Evolutionary conservation across 768 basidiomycete genomes (phyloP).

Genomic region (Boletus sensibilis): DNA sequence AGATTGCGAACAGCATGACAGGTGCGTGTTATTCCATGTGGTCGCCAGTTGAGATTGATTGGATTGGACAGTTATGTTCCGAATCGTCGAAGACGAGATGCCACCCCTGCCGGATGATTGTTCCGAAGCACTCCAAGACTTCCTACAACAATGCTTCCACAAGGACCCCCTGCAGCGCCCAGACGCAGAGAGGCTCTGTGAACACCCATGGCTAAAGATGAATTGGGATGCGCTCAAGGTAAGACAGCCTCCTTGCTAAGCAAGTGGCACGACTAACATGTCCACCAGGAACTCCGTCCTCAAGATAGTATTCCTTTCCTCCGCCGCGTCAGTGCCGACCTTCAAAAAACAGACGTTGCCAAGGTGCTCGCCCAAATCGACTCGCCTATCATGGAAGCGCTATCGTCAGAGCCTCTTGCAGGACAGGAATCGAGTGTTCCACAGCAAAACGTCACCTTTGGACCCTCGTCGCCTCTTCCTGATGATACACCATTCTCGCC

Average conservation of each 20-base stretch:
- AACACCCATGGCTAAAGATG: conserved; percentile 87
- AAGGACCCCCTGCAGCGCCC: conserved; percentile 87
- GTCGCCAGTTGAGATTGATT: not conserved
- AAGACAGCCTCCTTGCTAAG: conserved; percentile 13
- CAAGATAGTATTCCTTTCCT: conserved; percentile 96
- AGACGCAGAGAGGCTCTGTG: conserved; percentile 78
- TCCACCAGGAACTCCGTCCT: conserved; percentile 68
- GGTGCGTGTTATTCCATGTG: conserved; percentile 46
- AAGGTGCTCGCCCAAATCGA: conserved; percentile 50
- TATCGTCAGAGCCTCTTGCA: conserved; percentile 46
- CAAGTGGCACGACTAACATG: not conserved
- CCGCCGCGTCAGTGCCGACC: conserved; percentile 83
- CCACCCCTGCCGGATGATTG: conserved; percentile 83
- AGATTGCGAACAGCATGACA: conserved; percentile 87
- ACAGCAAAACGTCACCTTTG: conserved; percentile 39
- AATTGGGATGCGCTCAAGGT: conserved; percentile 82
- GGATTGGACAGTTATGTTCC: conserved; percentile 78
- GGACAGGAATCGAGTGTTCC: conserved; percentile 41
- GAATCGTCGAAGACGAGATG: conserved; percentile 90
- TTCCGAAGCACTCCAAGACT: conserved; percentile 74
- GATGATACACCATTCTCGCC: conserved; percentile 49
- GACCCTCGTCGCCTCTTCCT: conserved; percentile 29
- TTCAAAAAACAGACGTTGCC: conserved; percentile 68
- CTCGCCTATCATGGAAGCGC: conserved; percentile 29
- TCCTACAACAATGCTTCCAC: conserved; percentile 83